Percentiles rank a stretch among this genome's conserved stretches.
Evolutionary conservation across 2,329 filamentous ascomycete species (phyloP).

Genomic region (Pseudogymnoascus sp.): DNA sequence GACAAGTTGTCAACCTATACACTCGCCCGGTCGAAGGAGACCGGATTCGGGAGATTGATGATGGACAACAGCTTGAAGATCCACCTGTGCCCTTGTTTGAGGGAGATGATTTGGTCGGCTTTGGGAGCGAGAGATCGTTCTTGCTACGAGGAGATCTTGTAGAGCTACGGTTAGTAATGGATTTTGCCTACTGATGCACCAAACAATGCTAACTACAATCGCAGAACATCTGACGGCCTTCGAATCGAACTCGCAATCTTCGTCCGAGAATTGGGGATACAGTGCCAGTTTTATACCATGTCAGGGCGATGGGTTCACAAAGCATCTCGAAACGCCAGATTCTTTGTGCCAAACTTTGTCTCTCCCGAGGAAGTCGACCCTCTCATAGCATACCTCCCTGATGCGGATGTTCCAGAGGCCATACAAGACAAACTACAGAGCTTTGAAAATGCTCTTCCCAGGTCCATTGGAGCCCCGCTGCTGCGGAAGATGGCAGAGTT

Average conservation of each 20-base stretch:
- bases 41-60: background rate
- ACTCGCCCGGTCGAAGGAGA: background rate
- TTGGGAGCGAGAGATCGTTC: slow-evolving; percentile 25
- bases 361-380: slow-evolving; percentile 34
- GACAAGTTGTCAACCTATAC: background rate
- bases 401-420: slow-evolving; percentile 28
- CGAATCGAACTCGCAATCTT: slow-evolving; percentile 39
- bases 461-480: slow-evolving; percentile 38
- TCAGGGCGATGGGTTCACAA: slow-evolving; percentile 41
- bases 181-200: background rate
- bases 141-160: slow-evolving; percentile 30
- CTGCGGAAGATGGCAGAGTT: slow-evolving; percentile 37
- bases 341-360: slow-evolving; percentile 40
- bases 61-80: background rate
- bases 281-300: slow-evolving; percentile 43
- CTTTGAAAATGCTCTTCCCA: slow-evolving; percentile 37
- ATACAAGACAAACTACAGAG: slow-evolving; percentile 31
- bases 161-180: slow-evolving; percentile 23
- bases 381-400: slow-evolving; percentile 39
- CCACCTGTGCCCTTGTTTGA: slow-evolving; percentile 30
- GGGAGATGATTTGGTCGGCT: slow-evolving; percentile 43
- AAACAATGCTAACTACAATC: slow-evolving; percentile 12
- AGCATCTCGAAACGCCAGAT: slow-evolving; percentile 30
- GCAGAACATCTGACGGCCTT: slow-evolving; percentile 16
- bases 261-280: slow-evolving; percentile 34